phyloP scores from a whole-genome alignment of 148 eudicot species.

The Camellia sinensis region DNA sequence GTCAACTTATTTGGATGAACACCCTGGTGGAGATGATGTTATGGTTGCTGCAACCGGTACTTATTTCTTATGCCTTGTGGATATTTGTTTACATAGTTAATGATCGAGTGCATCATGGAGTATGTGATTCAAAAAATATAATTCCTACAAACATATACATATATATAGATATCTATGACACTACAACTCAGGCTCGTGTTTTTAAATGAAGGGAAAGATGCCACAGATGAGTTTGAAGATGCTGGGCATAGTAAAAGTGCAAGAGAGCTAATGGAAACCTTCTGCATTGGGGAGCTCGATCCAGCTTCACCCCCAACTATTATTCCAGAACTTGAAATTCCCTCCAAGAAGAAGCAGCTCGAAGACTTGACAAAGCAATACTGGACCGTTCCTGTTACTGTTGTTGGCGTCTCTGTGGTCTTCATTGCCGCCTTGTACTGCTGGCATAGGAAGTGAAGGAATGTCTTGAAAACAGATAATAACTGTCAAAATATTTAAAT shows the following conservation, averaged over 20 bases:
- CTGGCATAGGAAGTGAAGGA: slow-evolving; percentile 54
- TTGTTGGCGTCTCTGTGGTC: slow-evolving; percentile 53
- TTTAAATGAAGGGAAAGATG: slow-evolving; percentile 65
- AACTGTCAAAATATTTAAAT: neutral
- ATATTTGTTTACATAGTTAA: neutral
- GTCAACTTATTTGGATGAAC: slow-evolving; percentile 81
- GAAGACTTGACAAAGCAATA: slow-evolving; percentile 52
- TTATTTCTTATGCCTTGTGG: neutral
- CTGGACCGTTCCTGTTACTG: slow-evolving; percentile 61
- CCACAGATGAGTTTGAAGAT: slow-evolving; percentile 94
- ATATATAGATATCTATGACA: neutral
- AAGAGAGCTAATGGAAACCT: slow-evolving; percentile 65
- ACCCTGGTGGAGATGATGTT: slow-evolving; percentile 97
- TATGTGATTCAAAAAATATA: neutral
- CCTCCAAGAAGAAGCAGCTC: slow-evolving; percentile 35
- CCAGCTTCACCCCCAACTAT: slow-evolving; percentile 30
- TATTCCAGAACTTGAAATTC: slow-evolving; percentile 46
- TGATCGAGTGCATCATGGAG: neutral
- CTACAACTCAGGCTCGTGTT: neutral
- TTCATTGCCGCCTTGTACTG: slow-evolving; percentile 50
- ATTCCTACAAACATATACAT: neutral
- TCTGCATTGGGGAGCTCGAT: slow-evolving; percentile 83
- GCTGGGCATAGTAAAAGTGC: slow-evolving; percentile 87
- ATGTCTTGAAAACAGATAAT: neutral
- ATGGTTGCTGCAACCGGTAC: slow-evolving; percentile 64